A percentile compares a stretch with the other conserved stretches of the same genome.
Evolutionary conservation across 768 basidiomycete genomes (phyloP).

Genomic region (Lactifluus hygrophoroides): DNA sequence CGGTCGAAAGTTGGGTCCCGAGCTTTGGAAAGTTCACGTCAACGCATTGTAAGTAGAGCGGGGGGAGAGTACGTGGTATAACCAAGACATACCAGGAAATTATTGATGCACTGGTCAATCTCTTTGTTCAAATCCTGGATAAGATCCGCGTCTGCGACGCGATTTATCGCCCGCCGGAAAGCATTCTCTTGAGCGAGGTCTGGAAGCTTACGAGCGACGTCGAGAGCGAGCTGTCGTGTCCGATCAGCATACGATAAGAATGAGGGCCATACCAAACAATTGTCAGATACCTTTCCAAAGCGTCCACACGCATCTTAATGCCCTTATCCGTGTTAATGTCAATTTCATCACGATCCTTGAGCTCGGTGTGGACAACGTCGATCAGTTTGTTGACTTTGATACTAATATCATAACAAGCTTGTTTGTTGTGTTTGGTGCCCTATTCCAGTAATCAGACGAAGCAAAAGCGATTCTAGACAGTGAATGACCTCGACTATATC

Average conservation of each 20-base stretch:
- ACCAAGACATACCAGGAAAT: background rate
- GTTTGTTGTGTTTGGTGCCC: conserved; percentile 17
- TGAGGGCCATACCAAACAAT: background rate
- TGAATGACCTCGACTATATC: conserved; percentile 3
- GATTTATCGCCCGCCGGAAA: conserved; percentile 11
- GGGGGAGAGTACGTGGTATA: background rate
- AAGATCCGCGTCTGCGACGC: conserved; percentile 5
- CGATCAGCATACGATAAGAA: background rate
- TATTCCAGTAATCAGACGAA: background rate
- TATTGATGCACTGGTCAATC: conserved; percentile 2
- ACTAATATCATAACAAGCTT: conserved; percentile 14
- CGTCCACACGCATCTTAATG: background rate
- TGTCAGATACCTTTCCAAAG: conserved; percentile 4
- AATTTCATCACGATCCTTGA: conserved; percentile 2
- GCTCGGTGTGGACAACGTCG: conserved; percentile 2
- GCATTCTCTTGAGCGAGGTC: conserved; percentile 14
- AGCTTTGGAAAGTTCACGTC: background rate
- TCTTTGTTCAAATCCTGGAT: conserved; percentile 8
- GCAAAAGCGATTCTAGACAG: background rate
- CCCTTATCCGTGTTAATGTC: conserved; percentile 1
- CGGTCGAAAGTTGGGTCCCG: conserved; percentile 10
- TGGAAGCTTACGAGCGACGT: conserved; percentile 3
- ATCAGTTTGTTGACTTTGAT: conserved; percentile 10
- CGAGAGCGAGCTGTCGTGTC: conserved; percentile 1
- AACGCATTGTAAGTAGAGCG: background rate